Base-by-base conservation (phyloP, 352 stramenopile species). In the Globisporangium takayamanum region DNA sequence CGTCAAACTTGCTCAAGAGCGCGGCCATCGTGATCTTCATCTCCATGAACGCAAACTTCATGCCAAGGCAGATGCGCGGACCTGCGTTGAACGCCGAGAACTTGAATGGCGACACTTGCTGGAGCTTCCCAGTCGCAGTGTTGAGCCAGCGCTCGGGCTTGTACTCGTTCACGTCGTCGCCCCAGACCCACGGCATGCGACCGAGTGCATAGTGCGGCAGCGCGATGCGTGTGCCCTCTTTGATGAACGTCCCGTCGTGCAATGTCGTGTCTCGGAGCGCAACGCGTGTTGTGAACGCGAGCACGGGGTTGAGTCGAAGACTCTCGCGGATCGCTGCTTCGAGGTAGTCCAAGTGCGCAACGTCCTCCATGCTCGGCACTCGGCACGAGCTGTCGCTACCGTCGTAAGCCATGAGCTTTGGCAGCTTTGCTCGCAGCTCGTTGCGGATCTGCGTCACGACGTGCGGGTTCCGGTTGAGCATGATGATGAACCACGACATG, bases 401-500 rank as follows among this genome's bases (percentile, higher is more conserved):
- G 6, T 36, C 30, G 30, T 36, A 6, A 2, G 30, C 47, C 30
- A 36, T 36, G 10, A 76, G 70, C 0, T 75, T 50, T 1, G 72
- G 47, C 1, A 83, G 52, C 47, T 75, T 58, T 10, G 39, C 55
- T 37, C 70, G 50, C 61, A 87, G 66, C 39, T 71, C 61, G 3
- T 61, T 20, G 2, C 77, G 48, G 26, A 84, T 77, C 2, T 53
- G 57, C 0, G 57, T 28, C 8, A 80, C 50, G 28, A 80, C 28
- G 10, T 66, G 30, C 2, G 78, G 82, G 57, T 95, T 69, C 6
- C 74, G 70, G 36, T 77, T 82, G 52, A 96, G 66, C 67, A 90
- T 81, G 45, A 92, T 75, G 28, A 95, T 50, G 39, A 88, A 77
- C 86, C 87, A 96, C 5, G 70, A 64, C 50, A 96, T 70, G 7